phyloP scores from a whole-genome alignment of 2,329 filamentous ascomycete species.

The Monosporascus sp. region DNA sequence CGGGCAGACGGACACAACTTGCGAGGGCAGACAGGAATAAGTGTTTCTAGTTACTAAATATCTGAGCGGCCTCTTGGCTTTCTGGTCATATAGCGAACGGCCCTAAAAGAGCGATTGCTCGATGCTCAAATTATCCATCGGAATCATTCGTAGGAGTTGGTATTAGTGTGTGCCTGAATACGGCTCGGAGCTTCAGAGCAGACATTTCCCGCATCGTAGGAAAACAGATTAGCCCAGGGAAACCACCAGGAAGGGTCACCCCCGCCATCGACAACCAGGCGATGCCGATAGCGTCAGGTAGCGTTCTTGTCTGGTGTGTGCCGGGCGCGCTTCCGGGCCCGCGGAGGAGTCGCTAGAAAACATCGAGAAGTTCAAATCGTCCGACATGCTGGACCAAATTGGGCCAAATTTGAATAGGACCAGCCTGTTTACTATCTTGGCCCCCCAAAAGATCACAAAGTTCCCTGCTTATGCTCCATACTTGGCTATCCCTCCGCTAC shows the following conservation, averaged over 20 bases:
- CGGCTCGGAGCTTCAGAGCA: background rate
- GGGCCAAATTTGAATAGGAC: background rate
- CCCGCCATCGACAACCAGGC: background rate
- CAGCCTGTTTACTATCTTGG: background rate
- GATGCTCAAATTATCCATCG: too few species aligned
- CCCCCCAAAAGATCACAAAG: background rate
- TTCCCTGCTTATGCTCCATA: background rate
- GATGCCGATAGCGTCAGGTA: background rate
- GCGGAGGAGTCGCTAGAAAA: background rate
- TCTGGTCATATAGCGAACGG: too few species aligned
- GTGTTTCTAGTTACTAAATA: too few species aligned
- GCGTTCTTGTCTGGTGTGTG: background rate
- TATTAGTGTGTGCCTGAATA: too few species aligned
- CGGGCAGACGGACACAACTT: background rate
- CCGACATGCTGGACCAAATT: background rate
- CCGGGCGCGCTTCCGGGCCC: background rate
- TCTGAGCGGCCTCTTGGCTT: too few species aligned
- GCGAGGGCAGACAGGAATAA: background rate
- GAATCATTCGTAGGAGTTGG: too few species aligned
- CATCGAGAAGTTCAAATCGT: background rate
- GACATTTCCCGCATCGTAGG: background rate
- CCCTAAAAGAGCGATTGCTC: too few species aligned
- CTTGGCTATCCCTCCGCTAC: background rate
- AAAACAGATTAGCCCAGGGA: background rate
- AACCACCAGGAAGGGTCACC: background rate